phyloP scores from a whole-genome alignment of 352 stramenopile species.

The Pythium plurisporium region DNA sequence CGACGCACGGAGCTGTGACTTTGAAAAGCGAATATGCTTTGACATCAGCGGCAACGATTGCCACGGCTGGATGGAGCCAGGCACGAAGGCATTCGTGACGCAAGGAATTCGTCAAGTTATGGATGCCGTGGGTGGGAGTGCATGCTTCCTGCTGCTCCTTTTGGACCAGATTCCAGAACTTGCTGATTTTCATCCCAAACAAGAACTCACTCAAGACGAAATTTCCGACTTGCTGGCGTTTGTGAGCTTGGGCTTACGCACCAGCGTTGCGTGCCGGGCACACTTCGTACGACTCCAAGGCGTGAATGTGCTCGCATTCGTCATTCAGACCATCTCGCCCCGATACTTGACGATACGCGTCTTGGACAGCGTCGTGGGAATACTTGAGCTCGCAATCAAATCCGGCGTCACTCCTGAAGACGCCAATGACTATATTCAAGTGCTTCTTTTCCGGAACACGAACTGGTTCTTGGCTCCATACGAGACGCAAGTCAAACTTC shows the following conservation, averaged over 20 bases:
- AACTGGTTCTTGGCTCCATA: constrained; percentile 79
- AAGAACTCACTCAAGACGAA: constrained; percentile 64
- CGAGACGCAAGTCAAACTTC: constrained; percentile 66
- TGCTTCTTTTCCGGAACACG: constrained; percentile 71
- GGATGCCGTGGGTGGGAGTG: constrained; percentile 60
- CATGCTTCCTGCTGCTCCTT: constrained; percentile 65
- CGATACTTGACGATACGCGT: constrained; percentile 58
- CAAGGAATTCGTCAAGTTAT: constrained; percentile 62
- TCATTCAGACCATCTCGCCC: constrained; percentile 72
- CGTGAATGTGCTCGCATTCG: constrained; percentile 70
- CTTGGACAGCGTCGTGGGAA: constrained; percentile 53
- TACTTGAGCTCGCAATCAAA: constrained; percentile 57
- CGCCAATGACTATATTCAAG: constrained; percentile 44
- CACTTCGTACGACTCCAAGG: constrained; percentile 69
- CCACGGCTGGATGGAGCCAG: constrained; percentile 62
- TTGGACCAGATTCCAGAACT: constrained; percentile 77
- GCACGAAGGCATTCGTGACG: constrained; percentile 58
- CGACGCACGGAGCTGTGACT: constrained; percentile 66
- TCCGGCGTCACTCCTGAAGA: constrained; percentile 26
- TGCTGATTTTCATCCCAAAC: constrained; percentile 68
- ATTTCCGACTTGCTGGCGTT: constrained; percentile 62
- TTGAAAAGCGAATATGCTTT: constrained; percentile 46
- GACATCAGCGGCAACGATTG: constrained; percentile 76
- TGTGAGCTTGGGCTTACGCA: constrained; percentile 47
- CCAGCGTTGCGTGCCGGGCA: constrained; percentile 57